Evolutionary conservation across 1,284 basidiomycete genomes (phyloP).

Genomic region (Dichomitus squalens): DNA sequence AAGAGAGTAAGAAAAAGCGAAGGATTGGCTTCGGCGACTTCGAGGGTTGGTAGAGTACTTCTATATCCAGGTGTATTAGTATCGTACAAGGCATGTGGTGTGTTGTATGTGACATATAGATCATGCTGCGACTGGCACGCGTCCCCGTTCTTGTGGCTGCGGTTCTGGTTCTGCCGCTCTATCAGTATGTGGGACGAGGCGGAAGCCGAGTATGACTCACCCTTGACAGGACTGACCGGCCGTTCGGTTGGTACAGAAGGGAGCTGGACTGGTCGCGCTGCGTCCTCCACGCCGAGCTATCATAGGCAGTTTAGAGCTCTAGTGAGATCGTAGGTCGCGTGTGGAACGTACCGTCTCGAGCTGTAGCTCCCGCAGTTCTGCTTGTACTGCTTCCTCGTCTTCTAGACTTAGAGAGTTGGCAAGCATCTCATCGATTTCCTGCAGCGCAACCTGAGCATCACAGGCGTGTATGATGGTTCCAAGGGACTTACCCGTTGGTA

Average conservation of each 20-base stretch:
- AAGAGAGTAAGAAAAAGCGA: slow-evolving; percentile 68
- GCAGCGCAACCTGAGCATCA: not conserved
- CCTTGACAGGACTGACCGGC: slow-evolving; percentile 36
- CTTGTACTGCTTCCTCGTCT: slow-evolving; percentile 93
- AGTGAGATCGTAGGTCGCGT: not conserved
- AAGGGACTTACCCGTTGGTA: slow-evolving; percentile 77
- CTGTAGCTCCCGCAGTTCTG: slow-evolving; percentile 76
- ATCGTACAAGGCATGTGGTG: slow-evolving; percentile 17
- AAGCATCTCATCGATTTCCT: slow-evolving; percentile 91
- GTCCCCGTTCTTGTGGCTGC: slow-evolving; percentile 31
- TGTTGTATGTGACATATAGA: slow-evolving; percentile 15
- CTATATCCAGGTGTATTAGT: slow-evolving; percentile 16
- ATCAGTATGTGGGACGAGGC: not conserved
- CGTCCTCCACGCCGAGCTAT: slow-evolving; percentile 24
- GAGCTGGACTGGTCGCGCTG: slow-evolving; percentile 35
- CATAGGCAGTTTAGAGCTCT: not conserved
- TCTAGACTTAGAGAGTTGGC: slow-evolving; percentile 81
- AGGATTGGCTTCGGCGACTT: slow-evolving; percentile 84
- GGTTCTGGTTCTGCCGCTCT: not conserved
- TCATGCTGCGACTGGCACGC: slow-evolving; percentile 43
- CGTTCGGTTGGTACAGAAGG: slow-evolving; percentile 52
- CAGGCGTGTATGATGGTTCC: not conserved
- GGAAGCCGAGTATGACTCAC: slow-evolving; percentile 25
- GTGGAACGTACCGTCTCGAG: slow-evolving; percentile 50
- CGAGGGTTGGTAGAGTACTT: slow-evolving; percentile 55